phyloP scores from a whole-genome alignment of 2,329 filamentous ascomycete genomes.

The Setomelanomma holmii region DNA sequence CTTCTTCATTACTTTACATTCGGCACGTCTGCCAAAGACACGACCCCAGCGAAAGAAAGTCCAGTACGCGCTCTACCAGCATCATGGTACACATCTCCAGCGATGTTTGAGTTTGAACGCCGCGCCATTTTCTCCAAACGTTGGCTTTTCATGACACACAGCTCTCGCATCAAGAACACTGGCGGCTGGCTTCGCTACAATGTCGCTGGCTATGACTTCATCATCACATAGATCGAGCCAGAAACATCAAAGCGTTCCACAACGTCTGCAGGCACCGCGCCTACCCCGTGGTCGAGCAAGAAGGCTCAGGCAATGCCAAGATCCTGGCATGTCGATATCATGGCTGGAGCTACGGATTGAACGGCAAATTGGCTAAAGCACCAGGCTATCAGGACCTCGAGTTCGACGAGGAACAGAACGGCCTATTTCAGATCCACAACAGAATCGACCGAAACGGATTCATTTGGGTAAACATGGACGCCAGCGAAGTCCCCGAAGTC shows the following conservation, averaged over 20 bases:
- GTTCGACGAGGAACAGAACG: conserved; percentile 36
- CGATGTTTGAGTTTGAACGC: conserved; percentile 56
- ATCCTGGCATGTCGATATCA: conserved; percentile 53
- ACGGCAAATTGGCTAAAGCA: conserved; percentile 53
- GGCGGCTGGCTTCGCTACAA: conserved; percentile 31
- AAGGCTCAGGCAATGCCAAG: conserved; percentile 39
- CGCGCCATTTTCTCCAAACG: conserved; percentile 53
- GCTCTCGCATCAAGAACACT: conserved; percentile 25
- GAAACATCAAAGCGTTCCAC: conserved; percentile 44
- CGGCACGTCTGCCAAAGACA: conserved; percentile 9
- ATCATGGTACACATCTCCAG: conserved; percentile 54
- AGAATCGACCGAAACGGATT: conserved; percentile 37
- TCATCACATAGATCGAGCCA: conserved; percentile 26
- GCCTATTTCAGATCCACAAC: conserved; percentile 38
- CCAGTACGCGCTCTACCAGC: conserved; percentile 49
- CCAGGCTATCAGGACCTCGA: conserved; percentile 46
- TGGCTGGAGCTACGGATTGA: conserved; percentile 54
- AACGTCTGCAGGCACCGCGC: conserved; percentile 54
- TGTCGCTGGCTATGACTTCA: conserved; percentile 30
- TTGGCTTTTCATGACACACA: conserved; percentile 49
- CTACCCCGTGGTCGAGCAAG: conserved; percentile 40
- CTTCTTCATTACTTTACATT: conserved; percentile 28
- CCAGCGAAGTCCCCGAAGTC: conserved; percentile 21
- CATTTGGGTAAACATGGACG: conserved; percentile 43
- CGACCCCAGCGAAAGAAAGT: conserved; percentile 3